Conservation (phyloP, 345 rosid species). For the Reutealis trisperma region DNA sequence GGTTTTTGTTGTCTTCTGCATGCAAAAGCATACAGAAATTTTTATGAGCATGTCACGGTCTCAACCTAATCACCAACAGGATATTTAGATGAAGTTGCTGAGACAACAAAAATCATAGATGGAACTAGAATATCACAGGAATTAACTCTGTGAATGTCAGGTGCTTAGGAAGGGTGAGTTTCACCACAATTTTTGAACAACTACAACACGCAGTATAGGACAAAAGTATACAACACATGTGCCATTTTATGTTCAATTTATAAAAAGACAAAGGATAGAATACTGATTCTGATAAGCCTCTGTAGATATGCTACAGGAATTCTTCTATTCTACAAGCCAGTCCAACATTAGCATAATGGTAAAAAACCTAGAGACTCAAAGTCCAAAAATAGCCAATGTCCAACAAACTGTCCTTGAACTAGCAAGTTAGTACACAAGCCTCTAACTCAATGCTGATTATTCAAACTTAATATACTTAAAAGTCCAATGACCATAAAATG, state of each 20-base stretch:
- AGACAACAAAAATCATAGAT: not conserved
- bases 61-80: not conserved
- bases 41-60: no score
- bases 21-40: not conserved
- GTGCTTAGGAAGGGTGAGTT: not conserved
- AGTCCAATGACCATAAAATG: constrained; percentile 1
- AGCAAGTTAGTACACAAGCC: not conserved
- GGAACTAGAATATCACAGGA: not conserved
- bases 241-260: not conserved
- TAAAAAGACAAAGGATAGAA: not conserved
- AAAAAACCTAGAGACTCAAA: not conserved
- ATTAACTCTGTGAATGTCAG: not conserved
- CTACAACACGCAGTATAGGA: not conserved
- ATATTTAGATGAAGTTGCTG: not conserved
- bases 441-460: not conserved
- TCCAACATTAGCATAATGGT: not conserved
- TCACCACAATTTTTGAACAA: not conserved
- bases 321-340: constrained; percentile 5
- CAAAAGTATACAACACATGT: not conserved
- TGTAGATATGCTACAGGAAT: not conserved
- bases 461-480: constrained; percentile 13
- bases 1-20: not conserved
- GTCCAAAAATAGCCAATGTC: constrained; percentile 1
- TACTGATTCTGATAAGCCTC: not conserved
- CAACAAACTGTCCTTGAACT: not conserved